These are phyloP conservation scores for Sordariomycetes sp. DNA, from an alignment of 2,329 filamentous ascomycete genomes.

Conservation along the genomic window DNA sequence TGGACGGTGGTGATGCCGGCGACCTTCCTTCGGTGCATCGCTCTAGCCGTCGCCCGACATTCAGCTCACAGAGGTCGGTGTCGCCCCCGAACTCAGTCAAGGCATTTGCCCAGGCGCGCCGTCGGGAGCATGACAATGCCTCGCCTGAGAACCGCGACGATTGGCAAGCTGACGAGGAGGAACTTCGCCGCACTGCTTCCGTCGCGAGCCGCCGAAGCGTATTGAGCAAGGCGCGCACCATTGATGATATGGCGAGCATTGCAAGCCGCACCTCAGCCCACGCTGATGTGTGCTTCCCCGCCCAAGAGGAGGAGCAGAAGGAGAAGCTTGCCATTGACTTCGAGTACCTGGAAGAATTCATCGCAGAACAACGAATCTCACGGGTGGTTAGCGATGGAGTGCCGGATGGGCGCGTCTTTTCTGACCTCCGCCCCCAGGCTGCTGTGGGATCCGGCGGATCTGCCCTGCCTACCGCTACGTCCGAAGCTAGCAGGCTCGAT, in stretches of 20 bases:
- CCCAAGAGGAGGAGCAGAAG: constrained; percentile 52
- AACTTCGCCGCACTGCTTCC: constrained; percentile 59
- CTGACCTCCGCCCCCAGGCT: constrained; percentile 39
- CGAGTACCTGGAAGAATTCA: constrained; percentile 86
- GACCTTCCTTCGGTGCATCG: constrained; percentile 26
- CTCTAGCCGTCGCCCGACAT: constrained; percentile 39
- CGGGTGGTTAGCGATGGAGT: constrained; percentile 35
- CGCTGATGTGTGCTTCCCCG: constrained; percentile 80
- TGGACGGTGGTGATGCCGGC: constrained; percentile 56
- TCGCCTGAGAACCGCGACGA: constrained; percentile 31
- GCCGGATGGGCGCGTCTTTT: constrained; percentile 38
- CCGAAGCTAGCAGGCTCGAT: constrained; percentile 43
- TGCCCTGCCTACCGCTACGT: constrained; percentile 22
- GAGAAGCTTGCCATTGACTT: constrained; percentile 80
- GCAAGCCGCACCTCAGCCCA: constrained; percentile 60
- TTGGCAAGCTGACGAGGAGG: constrained; percentile 22
- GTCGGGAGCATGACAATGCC: constrained; percentile 62
- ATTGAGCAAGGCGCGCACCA: constrained; percentile 42
- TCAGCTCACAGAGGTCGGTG: constrained; percentile 50
- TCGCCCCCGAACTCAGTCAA: constrained; percentile 97
- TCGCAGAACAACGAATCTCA: constrained; percentile 45
- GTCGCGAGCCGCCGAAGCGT: constrained; percentile 49
- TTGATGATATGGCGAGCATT: constrained; percentile 48
- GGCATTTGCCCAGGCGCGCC: constrained; percentile 83
- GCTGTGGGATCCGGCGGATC: not conserved